Evolutionary conservation across 768 basidiomycete species (phyloP).

Genomic region (Serendipita indica): DNA sequence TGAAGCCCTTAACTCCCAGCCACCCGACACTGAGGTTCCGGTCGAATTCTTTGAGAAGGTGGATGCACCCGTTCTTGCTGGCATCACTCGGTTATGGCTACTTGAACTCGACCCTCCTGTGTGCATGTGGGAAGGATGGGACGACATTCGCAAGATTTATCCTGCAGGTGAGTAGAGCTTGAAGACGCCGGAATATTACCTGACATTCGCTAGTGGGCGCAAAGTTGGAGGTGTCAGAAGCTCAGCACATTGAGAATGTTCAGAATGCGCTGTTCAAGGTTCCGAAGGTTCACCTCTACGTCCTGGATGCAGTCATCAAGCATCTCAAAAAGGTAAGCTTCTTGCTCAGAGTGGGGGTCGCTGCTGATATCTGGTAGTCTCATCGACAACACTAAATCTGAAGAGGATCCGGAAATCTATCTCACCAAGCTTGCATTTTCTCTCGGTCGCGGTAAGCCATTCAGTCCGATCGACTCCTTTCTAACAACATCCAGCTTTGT

Average conservation of each 20-base stretch:
- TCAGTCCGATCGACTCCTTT: background rate
- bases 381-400: slow-evolving; percentile 42
- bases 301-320: slow-evolving; percentile 60
- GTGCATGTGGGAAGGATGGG: slow-evolving; percentile 78
- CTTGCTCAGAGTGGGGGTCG: slow-evolving; percentile 3
- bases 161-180: slow-evolving; percentile 34
- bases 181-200: background rate
- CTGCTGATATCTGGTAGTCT: slow-evolving; percentile 32
- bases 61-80: slow-evolving; percentile 77
- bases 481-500: slow-evolving; percentile 38
- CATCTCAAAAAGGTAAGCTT: slow-evolving; percentile 55
- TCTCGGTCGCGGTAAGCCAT: slow-evolving; percentile 61
- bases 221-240: slow-evolving; percentile 39
- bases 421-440: slow-evolving; percentile 78
- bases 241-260: slow-evolving; percentile 49
- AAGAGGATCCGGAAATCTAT: slow-evolving; percentile 49
- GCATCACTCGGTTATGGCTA: slow-evolving; percentile 73
- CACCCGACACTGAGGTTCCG: slow-evolving; percentile 30
- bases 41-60: slow-evolving; percentile 50
- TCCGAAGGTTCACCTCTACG: slow-evolving; percentile 65
- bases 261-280: slow-evolving; percentile 48
- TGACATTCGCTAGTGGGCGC: background rate
- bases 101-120: slow-evolving; percentile 86
- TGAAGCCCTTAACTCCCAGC: slow-evolving; percentile 66
- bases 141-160: slow-evolving; percentile 78